These are phyloP conservation scores for Epichloe amarillans DNA, from an alignment of 2,329 filamentous ascomycete genomes.

Conservation along the genomic window DNA sequence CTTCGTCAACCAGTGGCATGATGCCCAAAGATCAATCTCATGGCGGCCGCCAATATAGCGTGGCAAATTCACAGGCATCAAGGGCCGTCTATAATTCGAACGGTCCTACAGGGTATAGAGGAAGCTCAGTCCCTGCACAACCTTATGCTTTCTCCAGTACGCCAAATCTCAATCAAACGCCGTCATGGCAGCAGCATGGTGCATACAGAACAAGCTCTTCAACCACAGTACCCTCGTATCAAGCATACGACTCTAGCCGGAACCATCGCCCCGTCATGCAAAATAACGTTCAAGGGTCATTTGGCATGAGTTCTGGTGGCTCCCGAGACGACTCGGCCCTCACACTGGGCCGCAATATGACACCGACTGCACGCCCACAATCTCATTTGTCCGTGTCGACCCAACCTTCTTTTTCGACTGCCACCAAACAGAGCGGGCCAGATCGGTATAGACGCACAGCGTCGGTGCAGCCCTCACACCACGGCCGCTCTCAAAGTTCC, in stretches of 20 bases:
- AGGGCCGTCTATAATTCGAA: conserved; percentile 16
- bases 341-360: conserved; percentile 27
- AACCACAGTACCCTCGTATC: conserved; percentile 25
- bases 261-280: conserved; percentile 13
- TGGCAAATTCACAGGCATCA: conserved; percentile 20
- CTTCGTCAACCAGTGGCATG: conserved; percentile 36
- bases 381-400: conserved; percentile 27
- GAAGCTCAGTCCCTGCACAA: conserved; percentile 48
- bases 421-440: conserved; percentile 36
- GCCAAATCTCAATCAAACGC: conserved; percentile 46
- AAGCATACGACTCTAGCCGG: conserved; percentile 12
- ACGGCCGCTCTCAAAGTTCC: conserved; percentile 24
- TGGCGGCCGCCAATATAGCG: conserved; percentile 35
- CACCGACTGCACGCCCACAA: conserved; percentile 28
- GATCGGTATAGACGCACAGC: conserved; percentile 69
- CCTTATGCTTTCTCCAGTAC: conserved; percentile 65
- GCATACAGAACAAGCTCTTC: conserved; percentile 34
- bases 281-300: conserved; percentile 24
- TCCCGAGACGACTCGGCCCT: conserved; percentile 41
- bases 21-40: conserved; percentile 40
- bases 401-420: conserved; percentile 33
- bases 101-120: conserved; percentile 37
- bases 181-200: conserved; percentile 38
- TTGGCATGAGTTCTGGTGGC: conserved; percentile 24
- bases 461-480: conserved; percentile 25